Percentiles rank a stretch among this genome's conserved stretches.
These are phyloP conservation scores for Achaetomiella virescens DNA, from an alignment of 495 filamentous ascomycete species.

Conservation along the genomic window DNA sequence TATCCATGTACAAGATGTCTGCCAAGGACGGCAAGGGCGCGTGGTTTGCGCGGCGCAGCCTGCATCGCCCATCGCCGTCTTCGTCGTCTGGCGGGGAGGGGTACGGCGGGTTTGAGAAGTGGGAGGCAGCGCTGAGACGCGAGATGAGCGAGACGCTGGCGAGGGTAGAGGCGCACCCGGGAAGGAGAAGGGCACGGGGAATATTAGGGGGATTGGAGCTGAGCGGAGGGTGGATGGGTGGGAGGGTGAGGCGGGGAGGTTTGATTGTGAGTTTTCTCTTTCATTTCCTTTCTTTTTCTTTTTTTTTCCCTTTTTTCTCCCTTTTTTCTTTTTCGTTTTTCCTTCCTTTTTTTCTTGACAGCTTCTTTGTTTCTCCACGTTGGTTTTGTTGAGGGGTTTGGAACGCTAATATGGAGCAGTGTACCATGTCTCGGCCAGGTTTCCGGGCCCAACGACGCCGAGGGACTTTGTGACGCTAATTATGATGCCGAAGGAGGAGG, in stretches of 20 bases:
- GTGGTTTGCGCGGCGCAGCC: slow-evolving; percentile 84
- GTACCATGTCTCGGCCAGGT: slow-evolving; percentile 80
- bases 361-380: background rate
- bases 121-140: slow-evolving; percentile 49
- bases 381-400: background rate
- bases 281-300: no score
- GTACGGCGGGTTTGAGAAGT: slow-evolving; percentile 61
- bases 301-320: no score
- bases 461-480: slow-evolving; percentile 80
- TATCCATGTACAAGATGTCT: slow-evolving; percentile 72
- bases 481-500: slow-evolving; percentile 44
- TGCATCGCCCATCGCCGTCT: slow-evolving; percentile 45
- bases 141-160: slow-evolving; percentile 60
- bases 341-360: background rate
- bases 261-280: slow-evolving; percentile 57
- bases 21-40: slow-evolving; percentile 74
- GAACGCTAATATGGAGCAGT: slow-evolving; percentile 41
- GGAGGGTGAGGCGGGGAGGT: slow-evolving; percentile 48
- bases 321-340: slow-evolving; percentile 9
- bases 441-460: slow-evolving; percentile 80
- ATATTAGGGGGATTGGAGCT: slow-evolving; percentile 76
- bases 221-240: slow-evolving; percentile 62
- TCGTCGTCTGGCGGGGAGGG: slow-evolving; percentile 13
- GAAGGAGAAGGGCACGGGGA: slow-evolving; percentile 55
- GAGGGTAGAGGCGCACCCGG: slow-evolving; percentile 38